phyloP scores from a whole-genome alignment of 2,329 filamentous ascomycete species.

The Penicillium sp. region DNA sequence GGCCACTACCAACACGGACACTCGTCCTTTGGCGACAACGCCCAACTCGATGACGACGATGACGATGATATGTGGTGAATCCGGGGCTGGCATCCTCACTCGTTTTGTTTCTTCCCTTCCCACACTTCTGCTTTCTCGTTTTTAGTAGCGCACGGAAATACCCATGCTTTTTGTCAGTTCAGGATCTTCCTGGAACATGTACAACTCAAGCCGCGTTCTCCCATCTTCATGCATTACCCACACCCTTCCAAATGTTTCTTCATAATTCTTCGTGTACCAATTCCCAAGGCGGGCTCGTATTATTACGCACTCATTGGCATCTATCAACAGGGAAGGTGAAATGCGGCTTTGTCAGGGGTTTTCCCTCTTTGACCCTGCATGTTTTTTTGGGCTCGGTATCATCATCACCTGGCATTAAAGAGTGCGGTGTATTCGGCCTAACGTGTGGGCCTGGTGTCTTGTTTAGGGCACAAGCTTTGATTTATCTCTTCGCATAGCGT shows the following conservation, averaged over 20 bases:
- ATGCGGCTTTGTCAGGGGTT: neutral
- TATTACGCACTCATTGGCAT: neutral
- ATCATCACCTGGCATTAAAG: constrained; percentile 9
- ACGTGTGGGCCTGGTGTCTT: neutral
- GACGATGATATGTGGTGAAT: constrained; percentile 52
- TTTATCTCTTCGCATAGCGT: constrained; percentile 39
- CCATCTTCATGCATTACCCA: constrained; percentile 4
- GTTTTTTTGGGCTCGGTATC: neutral
- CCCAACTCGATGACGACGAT: constrained; percentile 44
- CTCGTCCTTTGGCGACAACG: constrained; percentile 42
- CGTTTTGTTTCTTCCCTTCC: constrained; percentile 14
- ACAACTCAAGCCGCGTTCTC: constrained; percentile 25
- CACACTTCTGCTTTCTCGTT: constrained; percentile 24
- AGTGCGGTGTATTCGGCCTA: constrained; percentile 17
- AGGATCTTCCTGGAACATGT: constrained; percentile 29
- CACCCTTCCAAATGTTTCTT: neutral
- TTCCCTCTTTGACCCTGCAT: neutral
- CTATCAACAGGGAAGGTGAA: neutral
- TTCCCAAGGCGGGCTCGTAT: neutral
- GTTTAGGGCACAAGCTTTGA: constrained; percentile 25
- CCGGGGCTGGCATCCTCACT: constrained; percentile 21
- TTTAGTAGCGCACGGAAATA: constrained; percentile 31
- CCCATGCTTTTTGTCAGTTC: constrained; percentile 30
- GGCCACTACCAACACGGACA: constrained; percentile 42
- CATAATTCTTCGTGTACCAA: neutral